Base-by-base conservation (phyloP, 2,329 filamentous ascomycete species). In the Trematosphaeria pertusa region DNA sequence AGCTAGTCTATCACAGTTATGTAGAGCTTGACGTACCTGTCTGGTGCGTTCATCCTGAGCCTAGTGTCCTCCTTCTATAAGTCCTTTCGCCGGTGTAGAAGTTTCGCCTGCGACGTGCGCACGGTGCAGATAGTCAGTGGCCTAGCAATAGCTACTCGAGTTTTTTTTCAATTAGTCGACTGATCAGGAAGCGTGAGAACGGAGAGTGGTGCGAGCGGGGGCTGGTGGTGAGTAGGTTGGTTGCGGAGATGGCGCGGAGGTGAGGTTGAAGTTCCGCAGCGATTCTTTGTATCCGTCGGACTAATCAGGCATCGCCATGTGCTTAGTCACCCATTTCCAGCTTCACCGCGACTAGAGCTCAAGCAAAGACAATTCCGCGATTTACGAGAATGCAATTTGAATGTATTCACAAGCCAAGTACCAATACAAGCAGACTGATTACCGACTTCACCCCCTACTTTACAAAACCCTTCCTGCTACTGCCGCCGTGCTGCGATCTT, bases 401-500 rank as follows among this genome's bases (percentile, higher is more conserved):
- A 52, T 48, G 22, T 57, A 61, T 58, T 36, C 40, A 61, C 56
- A 58, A 34, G n/a, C 43, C 36, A 44, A 42, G 21, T 50, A 54
- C 44, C 14, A 43, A 36, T 58, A 56, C 55, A 56, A 43, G 19
- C 20, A 37, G 14, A n/a, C 37, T 43, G 32, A 42, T 8, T 12
- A 14, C 26, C 20, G 26, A 8, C 14, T n/a, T 11, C 17, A 21
- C 6, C 12, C n/a, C n/a, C 21, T 40, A 36, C 28, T 43, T 37
- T 62, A 63, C 61, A 71, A 61, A 43, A 97, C 92, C 50, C 85
- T 83, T n/a, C 93, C 93, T 17, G 90, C 88, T 47, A 86, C 79
- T 41, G 85, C 72, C 40, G 89, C 82, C 37, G 62, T 73, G 72
- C 92, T 97, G 71, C 86, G 87, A 72, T 99, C 94, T 72, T 90